A percentile compares a stretch with the other conserved stretches of the same genome.
phyloP scores from a whole-genome alignment of 2,329 filamentous ascomycete genomes.

The Nigrospora osmanthi region DNA sequence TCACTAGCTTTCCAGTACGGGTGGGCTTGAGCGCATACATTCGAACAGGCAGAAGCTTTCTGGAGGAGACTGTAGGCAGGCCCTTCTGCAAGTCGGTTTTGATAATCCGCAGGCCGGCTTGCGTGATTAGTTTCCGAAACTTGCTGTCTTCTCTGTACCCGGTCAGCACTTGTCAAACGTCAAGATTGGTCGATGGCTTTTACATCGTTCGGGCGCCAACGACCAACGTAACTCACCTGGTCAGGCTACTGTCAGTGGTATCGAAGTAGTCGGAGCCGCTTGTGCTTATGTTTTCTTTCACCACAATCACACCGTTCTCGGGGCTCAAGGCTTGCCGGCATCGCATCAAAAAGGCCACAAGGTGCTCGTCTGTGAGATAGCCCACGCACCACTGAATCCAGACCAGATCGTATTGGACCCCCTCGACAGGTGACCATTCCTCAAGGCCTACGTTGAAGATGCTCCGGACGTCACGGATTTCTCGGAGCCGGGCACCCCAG shows the following conservation, averaged over 20 bases:
- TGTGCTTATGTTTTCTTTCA: constrained; percentile 72
- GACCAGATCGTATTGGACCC: constrained; percentile 65
- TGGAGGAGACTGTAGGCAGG: constrained; percentile 22
- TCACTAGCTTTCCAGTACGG: no score
- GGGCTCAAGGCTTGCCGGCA: constrained; percentile 39
- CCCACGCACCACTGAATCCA: constrained; percentile 91
- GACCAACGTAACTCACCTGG: constrained; percentile 35
- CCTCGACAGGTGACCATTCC: constrained; percentile 48
- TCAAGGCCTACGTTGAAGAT: constrained; percentile 71
- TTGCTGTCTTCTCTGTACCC: constrained; percentile 45
- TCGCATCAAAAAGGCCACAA: constrained; percentile 57
- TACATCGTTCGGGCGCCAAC: background rate
- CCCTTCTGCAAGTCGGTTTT: constrained; percentile 61
- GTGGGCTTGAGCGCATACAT: constrained; percentile 66
- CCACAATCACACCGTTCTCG: constrained; percentile 49
- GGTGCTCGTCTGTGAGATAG: constrained; percentile 67
- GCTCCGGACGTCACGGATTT: constrained; percentile 47
- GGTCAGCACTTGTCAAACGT: background rate
- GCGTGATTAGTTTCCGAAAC: constrained; percentile 60
- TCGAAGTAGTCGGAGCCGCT: constrained; percentile 63
- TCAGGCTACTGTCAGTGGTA: constrained; percentile 68
- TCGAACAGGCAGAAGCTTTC: constrained; percentile 60
- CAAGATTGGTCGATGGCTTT: background rate
- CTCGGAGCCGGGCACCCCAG: constrained; percentile 8
- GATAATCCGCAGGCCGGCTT: constrained; percentile 61